Evolutionary conservation across 2,329 filamentous ascomycete genomes (phyloP).

Genomic region (Trichoderma atrobrunneum): DNA sequence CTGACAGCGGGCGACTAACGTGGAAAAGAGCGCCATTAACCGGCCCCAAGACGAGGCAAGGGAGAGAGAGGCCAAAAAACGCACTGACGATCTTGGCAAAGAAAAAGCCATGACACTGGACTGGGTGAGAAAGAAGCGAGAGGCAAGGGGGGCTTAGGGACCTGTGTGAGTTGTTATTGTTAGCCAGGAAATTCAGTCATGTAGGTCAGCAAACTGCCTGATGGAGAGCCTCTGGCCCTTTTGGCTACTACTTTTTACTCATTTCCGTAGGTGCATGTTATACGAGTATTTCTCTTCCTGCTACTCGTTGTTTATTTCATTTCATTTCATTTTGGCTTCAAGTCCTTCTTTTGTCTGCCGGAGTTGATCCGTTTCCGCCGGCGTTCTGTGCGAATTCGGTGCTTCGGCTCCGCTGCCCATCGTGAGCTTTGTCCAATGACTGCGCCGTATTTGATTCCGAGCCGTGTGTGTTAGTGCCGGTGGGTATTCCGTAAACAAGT

Average conservation of each 20-base stretch:
- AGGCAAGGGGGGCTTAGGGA: not conserved
- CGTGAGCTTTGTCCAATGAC: not conserved
- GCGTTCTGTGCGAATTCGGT: not conserved
- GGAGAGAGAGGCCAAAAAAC: not conserved
- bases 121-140: not conserved
- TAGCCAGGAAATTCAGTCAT: not conserved
- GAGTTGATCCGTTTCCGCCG: slow-evolving; percentile 13
- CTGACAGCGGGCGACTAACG: not conserved
- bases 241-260: not conserved
- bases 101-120: not conserved
- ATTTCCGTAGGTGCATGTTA: not conserved
- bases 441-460: not conserved
- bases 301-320: not conserved
- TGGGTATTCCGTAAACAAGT: not conserved
- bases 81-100: not conserved
- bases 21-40: not conserved
- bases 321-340: not conserved
- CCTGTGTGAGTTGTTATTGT: not conserved
- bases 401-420: not conserved
- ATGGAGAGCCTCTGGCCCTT: not conserved
- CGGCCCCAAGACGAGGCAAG: not conserved
- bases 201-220: not conserved
- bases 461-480: not conserved
- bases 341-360: not conserved
- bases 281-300: not conserved